phyloP scores from a whole-genome alignment of 2,329 filamentous ascomycete species.

The Atkinsonella hypoxylon region DNA sequence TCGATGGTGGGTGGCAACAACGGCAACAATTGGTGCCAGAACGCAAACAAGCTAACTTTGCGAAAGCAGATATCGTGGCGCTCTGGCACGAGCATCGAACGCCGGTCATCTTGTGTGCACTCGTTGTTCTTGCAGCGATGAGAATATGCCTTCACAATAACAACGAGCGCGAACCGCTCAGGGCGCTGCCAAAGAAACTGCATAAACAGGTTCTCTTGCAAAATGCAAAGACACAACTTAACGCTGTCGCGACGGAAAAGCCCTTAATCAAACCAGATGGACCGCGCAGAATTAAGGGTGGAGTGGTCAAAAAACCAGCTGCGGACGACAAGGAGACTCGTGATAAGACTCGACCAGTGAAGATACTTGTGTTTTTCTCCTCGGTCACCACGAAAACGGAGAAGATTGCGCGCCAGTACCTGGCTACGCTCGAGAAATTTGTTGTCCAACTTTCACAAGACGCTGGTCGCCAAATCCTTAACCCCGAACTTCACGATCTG shows the following conservation, averaged over 20 bases:
- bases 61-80: conserved; percentile 24
- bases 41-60: neutral
- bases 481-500: conserved; percentile 61
- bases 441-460: conserved; percentile 36
- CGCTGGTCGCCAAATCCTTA: conserved; percentile 28
- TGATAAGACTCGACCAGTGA: conserved; percentile 37
- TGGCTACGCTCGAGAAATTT: conserved; percentile 38
- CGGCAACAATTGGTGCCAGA: neutral
- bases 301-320: conserved; percentile 20
- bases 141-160: conserved; percentile 31
- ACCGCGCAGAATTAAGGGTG: conserved; percentile 38
- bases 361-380: conserved; percentile 77
- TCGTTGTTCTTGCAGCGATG: conserved; percentile 25
- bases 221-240: neutral
- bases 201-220: conserved; percentile 10
- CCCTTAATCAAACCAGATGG: conserved; percentile 23
- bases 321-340: conserved; percentile 14
- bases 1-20: conserved; percentile 5
- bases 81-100: conserved; percentile 36
- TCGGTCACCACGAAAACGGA: conserved; percentile 79
- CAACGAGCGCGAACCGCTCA: conserved; percentile 21
- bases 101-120: conserved; percentile 27
- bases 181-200: conserved; percentile 26
- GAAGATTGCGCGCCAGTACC: conserved; percentile 53
- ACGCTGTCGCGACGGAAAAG: conserved; percentile 11